These are phyloP conservation scores for Boletus tomentosulus DNA, from an alignment of 768 basidiomycete genomes.

Conservation along the genomic window DNA sequence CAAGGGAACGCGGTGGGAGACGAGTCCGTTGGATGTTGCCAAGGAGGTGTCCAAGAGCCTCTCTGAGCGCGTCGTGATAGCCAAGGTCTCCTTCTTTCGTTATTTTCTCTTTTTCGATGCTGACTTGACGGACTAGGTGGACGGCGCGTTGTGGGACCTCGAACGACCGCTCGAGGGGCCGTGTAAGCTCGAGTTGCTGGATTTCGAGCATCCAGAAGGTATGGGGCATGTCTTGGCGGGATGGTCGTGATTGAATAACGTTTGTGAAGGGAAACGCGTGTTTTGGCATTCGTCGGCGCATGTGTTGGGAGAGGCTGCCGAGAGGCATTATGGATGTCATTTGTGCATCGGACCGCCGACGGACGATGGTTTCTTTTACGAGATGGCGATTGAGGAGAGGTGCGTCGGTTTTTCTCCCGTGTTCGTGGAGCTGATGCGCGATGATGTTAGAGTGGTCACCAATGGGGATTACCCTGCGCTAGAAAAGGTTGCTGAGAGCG, in stretches of 20 bases:
- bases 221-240: neutral
- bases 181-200: constrained; percentile 76
- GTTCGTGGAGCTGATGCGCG: neutral
- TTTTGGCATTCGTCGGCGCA: constrained; percentile 99
- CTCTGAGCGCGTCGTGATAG: constrained; percentile 86
- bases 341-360: constrained; percentile 96
- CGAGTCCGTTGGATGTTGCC: constrained; percentile 87
- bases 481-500: constrained; percentile 83
- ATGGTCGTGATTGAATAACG: neutral
- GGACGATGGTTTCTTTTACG: constrained; percentile 99
- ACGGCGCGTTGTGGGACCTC: constrained; percentile 89
- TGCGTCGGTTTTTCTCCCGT: constrained; percentile 20
- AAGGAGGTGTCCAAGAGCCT: constrained; percentile 83
- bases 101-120: neutral
- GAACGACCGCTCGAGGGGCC: constrained; percentile 89
- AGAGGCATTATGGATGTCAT: constrained; percentile 95
- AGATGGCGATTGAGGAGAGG: constrained; percentile 90
- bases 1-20: constrained; percentile 90
- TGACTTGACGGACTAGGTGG: constrained; percentile 48
- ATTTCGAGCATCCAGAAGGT: constrained; percentile 93
- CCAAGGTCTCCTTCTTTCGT: constrained; percentile 50
- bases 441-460: constrained; percentile 57
- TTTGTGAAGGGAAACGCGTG: constrained; percentile 74
- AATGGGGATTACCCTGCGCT: constrained; percentile 82
- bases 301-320: constrained; percentile 93